phyloP scores from a whole-genome alignment of 2,329 filamentous ascomycete genomes.

The Aschersonia sp. region DNA sequence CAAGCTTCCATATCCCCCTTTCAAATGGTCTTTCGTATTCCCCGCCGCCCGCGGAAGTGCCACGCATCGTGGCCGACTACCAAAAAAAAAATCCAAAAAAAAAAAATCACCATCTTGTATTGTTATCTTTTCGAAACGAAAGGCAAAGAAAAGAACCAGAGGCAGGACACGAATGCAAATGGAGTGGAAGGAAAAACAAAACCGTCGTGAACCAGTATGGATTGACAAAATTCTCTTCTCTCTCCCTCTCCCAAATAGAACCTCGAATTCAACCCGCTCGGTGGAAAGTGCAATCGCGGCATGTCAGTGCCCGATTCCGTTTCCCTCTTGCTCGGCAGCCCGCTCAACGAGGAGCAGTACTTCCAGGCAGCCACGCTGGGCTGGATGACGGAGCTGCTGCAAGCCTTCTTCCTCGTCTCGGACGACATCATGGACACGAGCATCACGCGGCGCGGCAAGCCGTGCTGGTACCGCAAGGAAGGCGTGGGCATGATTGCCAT shows the following conservation, averaged over 20 bases:
- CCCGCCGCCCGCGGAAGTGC: too few species aligned
- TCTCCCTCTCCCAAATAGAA: slow-evolving; percentile 33
- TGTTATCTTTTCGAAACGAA: too few species aligned
- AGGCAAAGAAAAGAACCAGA: too few species aligned
- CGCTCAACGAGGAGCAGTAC: slow-evolving; percentile 70
- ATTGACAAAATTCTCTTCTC: background rate
- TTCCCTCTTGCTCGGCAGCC: slow-evolving; percentile 57
- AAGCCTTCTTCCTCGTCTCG: slow-evolving; percentile 96
- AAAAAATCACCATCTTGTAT: too few species aligned
- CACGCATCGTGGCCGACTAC: too few species aligned
- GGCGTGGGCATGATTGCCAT: slow-evolving; percentile 92
- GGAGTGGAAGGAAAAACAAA: too few species aligned
- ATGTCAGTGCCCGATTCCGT: slow-evolving; percentile 93
- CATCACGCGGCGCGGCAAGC: slow-evolving; percentile 84
- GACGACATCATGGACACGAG: slow-evolving; percentile 98
- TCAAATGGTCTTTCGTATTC: too few species aligned
- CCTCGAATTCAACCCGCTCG: slow-evolving; percentile 72
- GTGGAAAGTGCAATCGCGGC: slow-evolving; percentile 97
- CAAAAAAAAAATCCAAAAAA: too few species aligned
- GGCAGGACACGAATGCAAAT: too few species aligned
- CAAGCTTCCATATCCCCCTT: too few species aligned
- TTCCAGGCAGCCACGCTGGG: slow-evolving; percentile 78
- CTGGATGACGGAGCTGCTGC: slow-evolving; percentile 95
- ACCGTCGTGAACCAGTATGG: too few species aligned
- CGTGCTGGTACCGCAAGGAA: slow-evolving; percentile 90